Conservation (phyloP, 495 filamentous ascomycete species). For the Pyrenula aspistea region DNA sequence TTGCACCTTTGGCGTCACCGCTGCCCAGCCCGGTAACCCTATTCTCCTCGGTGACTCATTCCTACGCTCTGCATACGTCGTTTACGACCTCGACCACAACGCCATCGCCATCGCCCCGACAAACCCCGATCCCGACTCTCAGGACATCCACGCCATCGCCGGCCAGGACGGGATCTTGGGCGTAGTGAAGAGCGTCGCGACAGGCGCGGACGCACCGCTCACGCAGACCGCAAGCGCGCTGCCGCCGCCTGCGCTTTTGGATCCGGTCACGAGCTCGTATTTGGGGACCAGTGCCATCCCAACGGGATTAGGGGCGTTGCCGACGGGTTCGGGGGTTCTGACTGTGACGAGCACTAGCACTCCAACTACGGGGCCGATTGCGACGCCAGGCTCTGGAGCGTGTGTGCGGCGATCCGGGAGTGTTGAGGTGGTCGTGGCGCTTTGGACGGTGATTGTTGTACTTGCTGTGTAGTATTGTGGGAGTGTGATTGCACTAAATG, state of each 20-base stretch:
- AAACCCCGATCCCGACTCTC: constrained; percentile 40
- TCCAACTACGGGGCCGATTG: no score
- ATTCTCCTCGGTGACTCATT: constrained; percentile 53
- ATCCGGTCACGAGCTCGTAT: background rate
- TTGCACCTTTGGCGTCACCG: constrained; percentile 16
- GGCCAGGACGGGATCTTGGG: background rate
- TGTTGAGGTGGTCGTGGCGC: no score
- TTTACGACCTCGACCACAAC: constrained; percentile 63
- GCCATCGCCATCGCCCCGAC: constrained; percentile 64
- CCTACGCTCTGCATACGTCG: constrained; percentile 62
- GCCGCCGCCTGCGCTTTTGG: background rate
- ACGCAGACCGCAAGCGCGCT: background rate
- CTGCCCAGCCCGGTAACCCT: constrained; percentile 24
- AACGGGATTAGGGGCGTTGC: background rate
- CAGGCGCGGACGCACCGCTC: background rate
- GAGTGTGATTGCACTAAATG: no score
- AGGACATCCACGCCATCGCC: background rate
- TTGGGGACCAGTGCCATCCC: background rate
- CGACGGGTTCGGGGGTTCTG: background rate
- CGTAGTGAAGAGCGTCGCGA: background rate
- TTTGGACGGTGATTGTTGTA: no score
- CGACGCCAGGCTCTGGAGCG: no score
- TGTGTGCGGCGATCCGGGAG: no score
- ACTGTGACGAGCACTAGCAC: background rate
- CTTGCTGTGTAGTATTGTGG: no score